Base-by-base conservation (phyloP, 1,284 basidiomycete species). In the Chalciporus sp. region DNA sequence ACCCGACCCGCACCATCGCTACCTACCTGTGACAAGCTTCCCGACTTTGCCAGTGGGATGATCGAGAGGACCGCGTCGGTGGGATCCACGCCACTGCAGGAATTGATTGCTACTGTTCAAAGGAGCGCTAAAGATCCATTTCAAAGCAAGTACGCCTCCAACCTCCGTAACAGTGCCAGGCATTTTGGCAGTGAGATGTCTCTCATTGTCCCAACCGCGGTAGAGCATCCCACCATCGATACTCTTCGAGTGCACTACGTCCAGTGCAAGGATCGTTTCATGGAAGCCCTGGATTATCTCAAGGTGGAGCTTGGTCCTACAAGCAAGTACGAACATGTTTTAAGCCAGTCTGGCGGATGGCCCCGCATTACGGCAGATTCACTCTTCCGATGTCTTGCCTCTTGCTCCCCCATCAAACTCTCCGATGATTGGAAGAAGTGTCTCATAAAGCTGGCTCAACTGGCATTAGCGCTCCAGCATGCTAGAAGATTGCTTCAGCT, bases 401-500 rank as follows among this genome's bases (percentile, higher is more conserved):
- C 57, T 42, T 49, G 55, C 3, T 54, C 43, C 2, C 17, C 33
- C 10, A 53, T 31, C 10, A 27, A n/a, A 10, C 48, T 65, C 11
- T 39, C 55, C 11, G 12, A 39, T 6, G 31, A 52, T 16, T 76
- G 74, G 75, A 47, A 49, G 23, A 17, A 49, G 3, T 47, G 39
- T 17, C 45, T 77, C 9, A 58, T 56, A 10, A 17, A 40, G 7
- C 61, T 72, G n/a, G 74, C 67, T 11, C 49, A 60, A 47, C 49
- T 57, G 3, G 41, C 72, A 33, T 51, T 75, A 4, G 52, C 55
- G 12, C 62, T 70, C 26, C 77, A 79, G 44, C 70, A 69, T n/a
- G 63, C 72, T 20, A 65, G 65, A 10, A 68, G 75, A 19, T 47
- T 75, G 14, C 40, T 72, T 33, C 46, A 45, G 2, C 57, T 65